phyloP scores from a whole-genome alignment of 176 grass and related monocot genomes.

The Pontederia crassipes region DNA sequence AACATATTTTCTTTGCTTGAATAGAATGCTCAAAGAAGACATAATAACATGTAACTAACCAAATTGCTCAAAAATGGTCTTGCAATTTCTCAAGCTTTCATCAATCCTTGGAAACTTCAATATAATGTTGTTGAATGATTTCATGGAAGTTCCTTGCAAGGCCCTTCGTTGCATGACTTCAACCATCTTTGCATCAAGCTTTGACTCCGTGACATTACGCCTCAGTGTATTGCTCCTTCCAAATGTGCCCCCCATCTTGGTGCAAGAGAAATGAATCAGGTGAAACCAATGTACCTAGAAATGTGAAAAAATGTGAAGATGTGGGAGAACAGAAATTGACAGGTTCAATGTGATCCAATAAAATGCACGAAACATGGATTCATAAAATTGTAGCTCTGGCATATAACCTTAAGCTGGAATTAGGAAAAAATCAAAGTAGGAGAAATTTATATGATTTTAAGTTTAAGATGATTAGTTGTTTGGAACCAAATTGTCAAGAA shows the following conservation, averaged over 20 bases:
- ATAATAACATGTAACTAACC: slow-evolving; percentile 28
- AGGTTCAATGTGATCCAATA: neutral
- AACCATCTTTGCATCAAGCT: slow-evolving; percentile 66
- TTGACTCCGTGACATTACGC: slow-evolving; percentile 25
- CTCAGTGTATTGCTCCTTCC: slow-evolving; percentile 34
- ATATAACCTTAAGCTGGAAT: no score
- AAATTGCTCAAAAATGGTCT: slow-evolving; percentile 71
- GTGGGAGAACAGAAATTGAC: neutral
- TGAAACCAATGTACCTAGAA: slow-evolving; percentile 8
- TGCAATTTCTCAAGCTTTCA: slow-evolving; percentile 78
- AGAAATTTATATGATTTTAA: no score
- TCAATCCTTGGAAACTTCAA: slow-evolving; percentile 87
- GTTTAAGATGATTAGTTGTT: no score
- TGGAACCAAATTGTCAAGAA: no score
- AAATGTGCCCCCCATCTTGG: slow-evolving; percentile 55
- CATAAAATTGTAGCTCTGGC: no score
- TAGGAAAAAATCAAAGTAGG: no score
- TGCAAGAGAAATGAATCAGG: slow-evolving; percentile 1
- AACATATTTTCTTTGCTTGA: no score
- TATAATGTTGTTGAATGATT: slow-evolving; percentile 58
- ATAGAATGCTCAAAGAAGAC: no score
- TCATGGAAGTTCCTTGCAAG: slow-evolving; percentile 42
- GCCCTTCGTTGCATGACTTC: slow-evolving; percentile 62
- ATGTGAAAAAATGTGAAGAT: neutral
- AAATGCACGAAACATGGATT: neutral